A percentile compares a stretch with the other conserved stretches of the same genome.
These are phyloP conservation scores for Flueggea neowawraea DNA, from an alignment of 441 rosid genomes.

Conservation along the genomic window DNA sequence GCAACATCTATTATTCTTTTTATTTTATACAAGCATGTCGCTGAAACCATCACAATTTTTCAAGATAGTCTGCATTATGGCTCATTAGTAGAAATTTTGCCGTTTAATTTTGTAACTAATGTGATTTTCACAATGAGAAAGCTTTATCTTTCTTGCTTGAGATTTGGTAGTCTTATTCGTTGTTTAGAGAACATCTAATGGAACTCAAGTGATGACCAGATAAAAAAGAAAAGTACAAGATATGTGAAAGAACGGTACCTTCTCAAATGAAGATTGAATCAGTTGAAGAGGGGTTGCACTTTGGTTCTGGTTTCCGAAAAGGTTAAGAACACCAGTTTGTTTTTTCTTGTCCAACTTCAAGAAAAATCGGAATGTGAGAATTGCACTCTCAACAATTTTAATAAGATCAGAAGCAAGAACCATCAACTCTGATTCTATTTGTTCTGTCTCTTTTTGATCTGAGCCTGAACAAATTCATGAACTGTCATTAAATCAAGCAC, in stretches of 20 bases:
- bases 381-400: conserved; percentile 57
- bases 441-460: conserved; percentile 45
- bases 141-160: too few relatives aligned
- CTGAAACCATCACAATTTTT: too few relatives aligned
- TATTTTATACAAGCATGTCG: too few relatives aligned
- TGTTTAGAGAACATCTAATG: neutral
- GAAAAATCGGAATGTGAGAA: conserved; percentile 65
- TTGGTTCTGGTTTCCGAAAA: conserved; percentile 70
- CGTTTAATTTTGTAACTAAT: too few relatives aligned
- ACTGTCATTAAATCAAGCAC: neutral
- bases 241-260: conserved; percentile 30
- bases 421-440: conserved; percentile 47
- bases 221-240: neutral
- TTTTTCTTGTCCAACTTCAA: conserved; percentile 82
- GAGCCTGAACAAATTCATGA: conserved; percentile 40
- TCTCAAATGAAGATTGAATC: conserved; percentile 69
- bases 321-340: conserved; percentile 42
- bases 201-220: neutral
- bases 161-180: too few relatives aligned
- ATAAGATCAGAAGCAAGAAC: conserved; percentile 72
- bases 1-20: too few relatives aligned
- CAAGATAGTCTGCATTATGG: too few relatives aligned
- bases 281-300: conserved; percentile 72
- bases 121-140: too few relatives aligned
- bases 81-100: too few relatives aligned